Evolutionary conservation across 2,329 filamentous ascomycete species (phyloP), one percentile per base, ranked within the genome.

Genomic region (Gyromitra esculenta): DNA sequence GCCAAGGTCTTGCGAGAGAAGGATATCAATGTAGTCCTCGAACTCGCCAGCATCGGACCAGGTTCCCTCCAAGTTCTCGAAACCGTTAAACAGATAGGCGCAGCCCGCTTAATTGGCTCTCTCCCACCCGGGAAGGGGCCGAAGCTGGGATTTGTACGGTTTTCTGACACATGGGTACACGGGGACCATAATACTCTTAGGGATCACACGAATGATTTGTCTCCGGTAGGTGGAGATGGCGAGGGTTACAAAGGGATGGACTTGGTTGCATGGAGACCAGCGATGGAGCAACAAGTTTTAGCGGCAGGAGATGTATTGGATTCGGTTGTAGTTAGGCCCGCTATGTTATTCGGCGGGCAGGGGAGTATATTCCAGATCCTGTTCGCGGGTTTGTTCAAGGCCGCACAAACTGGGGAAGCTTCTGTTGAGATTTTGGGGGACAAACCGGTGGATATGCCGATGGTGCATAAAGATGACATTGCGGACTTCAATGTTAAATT

Each of bases 401-500:
- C 82, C 13, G 77, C 79, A 1, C 78, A 80, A 64, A 71, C 39
- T 3, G 80, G 79, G 31, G 73, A 63, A 1, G 50, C 64, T 0
- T 69, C 76, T 2, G 79, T 80, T 2, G 69, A 69, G 2, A 74
- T 83, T 21, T 50, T 80, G 9, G 79, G 79, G 2, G 82, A 82
- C 31, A 50, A 73, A 2, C 43, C 43, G 15, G 63, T 78, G 41
- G 76, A 79, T 9, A 75, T 81, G 7, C 80, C 81, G 6, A 67
- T 84, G 5, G 75, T 84, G n/a, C 83, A 84, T 71, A 82, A 85
- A 9, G 83, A 84, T 64, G 84, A 85, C 78, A 80, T 81, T 1
- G 84, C 82, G 0, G 71, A 80, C n/a, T 84, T 80, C 0, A 80
- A 83, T 13, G 80, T 82, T 64, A 79, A 78, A 1, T 82, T 82